Conservation (phyloP, 441 rosid species). For the Gossypium davidsonii region DNA sequence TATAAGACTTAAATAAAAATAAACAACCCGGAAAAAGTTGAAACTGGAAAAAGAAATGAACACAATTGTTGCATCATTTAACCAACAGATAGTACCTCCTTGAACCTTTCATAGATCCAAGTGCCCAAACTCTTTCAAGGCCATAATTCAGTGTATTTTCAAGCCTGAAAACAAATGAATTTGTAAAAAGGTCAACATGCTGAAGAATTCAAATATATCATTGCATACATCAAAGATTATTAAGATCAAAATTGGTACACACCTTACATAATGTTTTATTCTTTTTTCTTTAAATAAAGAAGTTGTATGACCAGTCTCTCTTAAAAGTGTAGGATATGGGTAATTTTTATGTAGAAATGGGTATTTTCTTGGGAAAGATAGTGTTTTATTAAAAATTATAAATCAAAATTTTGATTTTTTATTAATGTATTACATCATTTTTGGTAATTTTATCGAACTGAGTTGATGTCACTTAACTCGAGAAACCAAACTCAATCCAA, state of each 20-base stretch:
- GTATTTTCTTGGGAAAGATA: not conserved
- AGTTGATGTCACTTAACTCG: not conserved
- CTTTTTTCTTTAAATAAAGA: not conserved
- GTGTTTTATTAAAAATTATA: not conserved
- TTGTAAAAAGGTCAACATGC: not conserved
- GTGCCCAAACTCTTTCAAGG: conserved; percentile 91
- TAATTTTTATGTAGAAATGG: not conserved
- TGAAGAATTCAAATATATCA: not conserved
- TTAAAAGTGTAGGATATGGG: not conserved
- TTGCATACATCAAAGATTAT: not conserved
- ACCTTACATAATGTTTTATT: not conserved
- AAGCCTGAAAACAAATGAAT: conserved; percentile 48
- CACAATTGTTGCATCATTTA: not conserved
- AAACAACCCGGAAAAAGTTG: not conserved
- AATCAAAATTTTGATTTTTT: not conserved
- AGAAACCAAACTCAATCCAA: not conserved
- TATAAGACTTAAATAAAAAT: not conserved
- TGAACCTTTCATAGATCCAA: conserved; percentile 75
- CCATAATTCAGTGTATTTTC: conserved; percentile 94
- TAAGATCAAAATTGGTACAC: not conserved
- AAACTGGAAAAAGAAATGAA: not conserved
- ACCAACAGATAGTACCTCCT: conserved; percentile 48
- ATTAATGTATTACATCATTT: not conserved
- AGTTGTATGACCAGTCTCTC: not conserved
- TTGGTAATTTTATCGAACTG: not conserved